A percentile compares a stretch with the other conserved stretches of the same genome.
Evolutionary conservation across 768 basidiomycete genomes (phyloP).

Genomic region (Suillus occidentalis): DNA sequence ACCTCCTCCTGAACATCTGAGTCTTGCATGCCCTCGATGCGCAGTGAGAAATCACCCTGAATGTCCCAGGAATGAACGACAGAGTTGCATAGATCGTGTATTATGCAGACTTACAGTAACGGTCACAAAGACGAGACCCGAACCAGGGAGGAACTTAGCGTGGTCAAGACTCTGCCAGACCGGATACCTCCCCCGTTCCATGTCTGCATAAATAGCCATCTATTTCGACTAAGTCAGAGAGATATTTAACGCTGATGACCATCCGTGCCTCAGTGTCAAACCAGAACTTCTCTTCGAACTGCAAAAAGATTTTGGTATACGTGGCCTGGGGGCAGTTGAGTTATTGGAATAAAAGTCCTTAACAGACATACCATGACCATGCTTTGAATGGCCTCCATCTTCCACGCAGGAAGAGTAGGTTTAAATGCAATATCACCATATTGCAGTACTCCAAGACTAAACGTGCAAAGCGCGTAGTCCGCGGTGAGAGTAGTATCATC

Average conservation of each 20-base stretch:
- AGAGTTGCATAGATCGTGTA: neutral
- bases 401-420: conserved; percentile 58
- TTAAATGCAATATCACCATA: conserved; percentile 57
- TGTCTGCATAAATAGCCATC: conserved; percentile 56
- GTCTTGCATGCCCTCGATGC: conserved; percentile 55
- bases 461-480: conserved; percentile 64
- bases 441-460: conserved; percentile 71
- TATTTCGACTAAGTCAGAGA: neutral
- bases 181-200: conserved; percentile 59
- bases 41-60: conserved; percentile 60
- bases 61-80: neutral
- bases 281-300: conserved; percentile 65
- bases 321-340: conserved; percentile 37
- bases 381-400: conserved; percentile 62
- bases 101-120: conserved; percentile 22
- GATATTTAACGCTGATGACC: too few relatives aligned
- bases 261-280: conserved; percentile 42
- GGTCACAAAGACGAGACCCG: conserved; percentile 42
- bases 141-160: conserved; percentile 56
- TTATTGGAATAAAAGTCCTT: neutral
- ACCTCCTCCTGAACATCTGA: conserved; percentile 51
- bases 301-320: conserved; percentile 69
- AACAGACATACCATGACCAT: conserved; percentile 51
- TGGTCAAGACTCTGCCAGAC: conserved; percentile 70
- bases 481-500: conserved; percentile 45